These are phyloP conservation scores for Brasenia schreberi DNA, from an alignment of 164 flowering plant genomes.

Conservation along the genomic window DNA sequence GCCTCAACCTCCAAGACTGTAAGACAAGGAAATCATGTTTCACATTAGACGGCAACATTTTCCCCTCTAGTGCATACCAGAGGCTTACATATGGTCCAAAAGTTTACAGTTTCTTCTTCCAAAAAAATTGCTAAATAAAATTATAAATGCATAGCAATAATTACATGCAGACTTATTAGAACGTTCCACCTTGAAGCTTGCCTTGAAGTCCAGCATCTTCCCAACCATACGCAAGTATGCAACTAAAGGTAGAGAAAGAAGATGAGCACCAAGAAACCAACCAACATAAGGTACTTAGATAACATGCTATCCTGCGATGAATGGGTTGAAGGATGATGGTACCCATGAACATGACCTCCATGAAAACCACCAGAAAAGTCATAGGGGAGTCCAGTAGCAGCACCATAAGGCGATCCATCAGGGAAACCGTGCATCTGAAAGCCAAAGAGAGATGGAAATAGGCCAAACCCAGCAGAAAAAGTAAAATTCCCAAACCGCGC, in stretches of 20 bases:
- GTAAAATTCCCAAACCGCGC: conserved; percentile 45
- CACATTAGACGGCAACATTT: too few species aligned
- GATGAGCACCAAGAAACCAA: conserved; percentile 36
- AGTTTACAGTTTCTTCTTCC: too few species aligned
- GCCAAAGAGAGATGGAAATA: conserved; percentile 43
- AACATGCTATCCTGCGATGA: conserved; percentile 20
- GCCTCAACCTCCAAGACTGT: too few species aligned
- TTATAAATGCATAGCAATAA: conserved; percentile 3
- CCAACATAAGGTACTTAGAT: conserved; percentile 34
- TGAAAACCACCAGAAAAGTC: conserved; percentile 39
- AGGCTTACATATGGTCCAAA: too few species aligned
- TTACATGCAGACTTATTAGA: neutral
- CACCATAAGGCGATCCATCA: conserved; percentile 33
- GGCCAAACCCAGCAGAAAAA: conserved; percentile 45
- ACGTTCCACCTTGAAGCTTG: neutral
- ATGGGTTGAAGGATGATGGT: conserved; percentile 13
- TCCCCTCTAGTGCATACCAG: too few species aligned
- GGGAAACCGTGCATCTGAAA: conserved; percentile 53
- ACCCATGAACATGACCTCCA: conserved; percentile 33
- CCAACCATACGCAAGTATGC: neutral
- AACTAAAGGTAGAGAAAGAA: neutral
- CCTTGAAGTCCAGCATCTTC: neutral
- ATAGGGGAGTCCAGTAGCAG: conserved; percentile 39
- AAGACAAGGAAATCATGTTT: too few species aligned
- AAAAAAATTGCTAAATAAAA: neutral